Evolutionary conservation across 2,329 filamentous ascomycete genomes (phyloP), one percentile per base, ranked within the genome.

Genomic region (Cladosporium sp.): DNA sequence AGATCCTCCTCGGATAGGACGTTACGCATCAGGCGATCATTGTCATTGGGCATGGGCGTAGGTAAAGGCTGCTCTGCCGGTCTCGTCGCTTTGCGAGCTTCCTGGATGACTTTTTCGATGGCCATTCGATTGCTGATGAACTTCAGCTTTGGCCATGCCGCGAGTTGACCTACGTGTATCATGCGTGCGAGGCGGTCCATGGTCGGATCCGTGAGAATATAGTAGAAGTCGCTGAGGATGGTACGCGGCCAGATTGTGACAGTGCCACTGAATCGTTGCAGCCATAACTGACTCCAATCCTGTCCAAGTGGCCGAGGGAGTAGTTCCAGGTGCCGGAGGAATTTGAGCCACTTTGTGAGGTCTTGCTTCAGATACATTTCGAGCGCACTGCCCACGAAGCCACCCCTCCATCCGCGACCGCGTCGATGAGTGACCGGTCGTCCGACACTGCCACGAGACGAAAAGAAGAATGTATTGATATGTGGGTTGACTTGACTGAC

Each of bases 391-490:
- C 94, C 93, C 13, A 99, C 81, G 74, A 96, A 99, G 1, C 94
- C 94, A 37, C 94, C 94, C 54, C 94, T 87, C 94, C 94, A 99
- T 57, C 94, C 94, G 47, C 91, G 88, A 4, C 94, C 94, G 65
- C 88, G 88, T 56, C 94, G 89, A 73, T 99, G 94, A 0, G 92
- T 97, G 17, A 97, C 94, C 9, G 94, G 94, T 53, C 90, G 87
- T 4, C 94, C 94, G 9, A 97, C 93, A 0, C 89, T 88, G 12
- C 94, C 94, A 32, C 94, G 84, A 0, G 92, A 96, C 28, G 89
- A 94, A 79, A 97, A 99, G 82, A 99, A 97, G 80, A 99, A 99
- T 25, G 97, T 85, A 68, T 96, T 97, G 73, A 99, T 93, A 72
- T 99, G 94, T 1, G 94, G 94, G 72, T 99, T 99, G 49, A 97